Base-by-base conservation (phyloP, 768 basidiomycete genomes). In the Chalciporus piperatus region DNA sequence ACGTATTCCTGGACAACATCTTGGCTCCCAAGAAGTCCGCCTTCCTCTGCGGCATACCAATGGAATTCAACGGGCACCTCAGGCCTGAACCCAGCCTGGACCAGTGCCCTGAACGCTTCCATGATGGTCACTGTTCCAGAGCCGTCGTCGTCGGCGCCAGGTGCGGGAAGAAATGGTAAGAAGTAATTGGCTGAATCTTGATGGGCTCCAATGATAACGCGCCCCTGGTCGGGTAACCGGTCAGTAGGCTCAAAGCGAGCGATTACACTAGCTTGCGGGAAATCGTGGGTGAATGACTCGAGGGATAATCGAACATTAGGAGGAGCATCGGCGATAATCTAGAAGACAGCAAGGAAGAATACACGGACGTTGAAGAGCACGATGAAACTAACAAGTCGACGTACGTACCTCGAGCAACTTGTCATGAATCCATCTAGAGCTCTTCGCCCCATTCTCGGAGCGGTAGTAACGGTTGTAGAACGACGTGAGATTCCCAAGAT, bases 41-140 rank as follows among this genome's bases (percentile, higher is more conserved):
- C 66, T 44, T 68, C 87, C 74, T 90, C 88, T 39, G 83, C 87
- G 45, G 87, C 84, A 63, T 89, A 92, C 89, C 87, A 90, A 57
- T 90, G 87, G 67, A 91, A 91, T 63, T 92, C 87, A 30, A 91
- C 75, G 6, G 82, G 72, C 40, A 79, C 79, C 52, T 74, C 70
- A 46, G 89, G 89, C 38, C 67, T 78, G 75, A 85, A 91, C 62
- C 83, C 80, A 33, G 84, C 77, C 23, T 79, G 76, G 57, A 91
- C 74, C 51, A 91, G 72, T 12, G 79, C 85, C 33, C 88, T 79
- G 64, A 88, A 89, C 16, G 85, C 76, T 70, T 90, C 89, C 37
- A 90, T 69, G 57, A 90, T 87, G n/a, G 83, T 85, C 48, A 89
- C 84, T n/a, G 76, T 79, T 56, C 89, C 89, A 54, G 85, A 74